Conservation (phyloP, 768 basidiomycete genomes). For the Hemileccinum rubropunctum region DNA sequence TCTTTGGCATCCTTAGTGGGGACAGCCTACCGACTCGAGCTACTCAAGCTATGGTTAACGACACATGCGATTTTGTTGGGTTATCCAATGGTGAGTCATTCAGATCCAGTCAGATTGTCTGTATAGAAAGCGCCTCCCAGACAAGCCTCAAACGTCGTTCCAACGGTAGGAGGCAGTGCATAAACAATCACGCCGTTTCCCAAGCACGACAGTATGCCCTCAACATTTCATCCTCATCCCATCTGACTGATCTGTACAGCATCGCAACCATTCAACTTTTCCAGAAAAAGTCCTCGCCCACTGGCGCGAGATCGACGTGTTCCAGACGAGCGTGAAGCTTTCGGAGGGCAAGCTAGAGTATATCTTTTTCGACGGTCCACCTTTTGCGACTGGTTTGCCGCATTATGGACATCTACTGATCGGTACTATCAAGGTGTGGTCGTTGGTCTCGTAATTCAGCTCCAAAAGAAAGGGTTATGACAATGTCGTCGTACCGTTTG, state of each 20-base stretch:
- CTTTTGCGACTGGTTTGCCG: constrained; percentile 94
- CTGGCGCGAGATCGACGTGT: constrained; percentile 98
- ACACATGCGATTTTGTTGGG: no score
- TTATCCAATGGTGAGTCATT: no score
- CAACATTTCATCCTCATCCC: background rate
- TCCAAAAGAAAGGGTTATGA: no score
- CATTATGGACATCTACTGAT: constrained; percentile 95
- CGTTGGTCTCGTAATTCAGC: constrained; percentile 17
- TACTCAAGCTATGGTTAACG: no score
- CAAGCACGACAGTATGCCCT: constrained; percentile 64
- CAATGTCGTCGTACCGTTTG: background rate
- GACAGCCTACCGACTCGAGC: no score
- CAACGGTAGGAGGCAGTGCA: background rate
- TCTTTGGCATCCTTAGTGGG: no score
- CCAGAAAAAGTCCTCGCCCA: constrained; percentile 83
- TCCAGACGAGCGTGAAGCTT: constrained; percentile 89
- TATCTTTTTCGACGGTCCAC: constrained; percentile 96
- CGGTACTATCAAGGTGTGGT: constrained; percentile 92
- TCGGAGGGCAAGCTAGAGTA: constrained; percentile 88
- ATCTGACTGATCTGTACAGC: constrained; percentile 43
- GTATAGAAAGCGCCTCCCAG: no score
- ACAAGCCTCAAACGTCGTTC: background rate
- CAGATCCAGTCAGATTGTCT: no score
- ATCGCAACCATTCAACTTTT: constrained; percentile 74
- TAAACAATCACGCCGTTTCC: constrained; percentile 55